Percentiles rank a stretch among this genome's conserved stretches.
phyloP scores from a whole-genome alignment of 2,329 filamentous ascomycete genomes.

The Grosmannia clavigera region DNA sequence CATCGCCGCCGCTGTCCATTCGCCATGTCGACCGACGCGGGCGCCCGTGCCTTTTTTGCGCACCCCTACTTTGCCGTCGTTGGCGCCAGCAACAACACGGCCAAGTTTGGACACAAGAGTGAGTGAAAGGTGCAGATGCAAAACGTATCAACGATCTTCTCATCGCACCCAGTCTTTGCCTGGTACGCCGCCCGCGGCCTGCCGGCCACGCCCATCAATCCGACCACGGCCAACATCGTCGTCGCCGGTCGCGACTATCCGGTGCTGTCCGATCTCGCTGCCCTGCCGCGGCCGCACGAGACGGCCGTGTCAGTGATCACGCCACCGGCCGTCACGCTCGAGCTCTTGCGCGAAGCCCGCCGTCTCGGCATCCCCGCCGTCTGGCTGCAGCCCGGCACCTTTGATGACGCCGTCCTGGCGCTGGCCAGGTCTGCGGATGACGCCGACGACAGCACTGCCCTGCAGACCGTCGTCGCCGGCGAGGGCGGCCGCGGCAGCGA shows the following conservation, averaged over 20 bases:
- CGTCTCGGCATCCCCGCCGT: slow-evolving; percentile 59
- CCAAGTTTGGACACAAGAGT: slow-evolving; percentile 87
- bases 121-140: slow-evolving; percentile 13
- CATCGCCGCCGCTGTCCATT: not conserved
- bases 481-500: slow-evolving; percentile 53
- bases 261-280: slow-evolving; percentile 52
- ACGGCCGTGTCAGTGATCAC: slow-evolving; percentile 82
- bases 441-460: slow-evolving; percentile 33
- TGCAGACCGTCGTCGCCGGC: slow-evolving; percentile 56
- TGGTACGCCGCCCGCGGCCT: slow-evolving; percentile 77
- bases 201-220: slow-evolving; percentile 75
- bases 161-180: slow-evolving; percentile 52
- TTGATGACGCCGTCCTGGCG: slow-evolving; percentile 60
- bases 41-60: slow-evolving; percentile 68
- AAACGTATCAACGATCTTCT: not conserved
- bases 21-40: slow-evolving; percentile 52
- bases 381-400: slow-evolving; percentile 87
- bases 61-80: slow-evolving; percentile 75
- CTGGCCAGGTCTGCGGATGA: slow-evolving; percentile 47
- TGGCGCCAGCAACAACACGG: slow-evolving; percentile 72
- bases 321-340: slow-evolving; percentile 62
- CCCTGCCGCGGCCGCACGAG: slow-evolving; percentile 51
- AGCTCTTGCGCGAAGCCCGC: slow-evolving; percentile 66
- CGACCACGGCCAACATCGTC: slow-evolving; percentile 50
- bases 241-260: slow-evolving; percentile 44